phyloP scores from a whole-genome alignment of 768 basidiomycete species.

The Mycena galopus region DNA sequence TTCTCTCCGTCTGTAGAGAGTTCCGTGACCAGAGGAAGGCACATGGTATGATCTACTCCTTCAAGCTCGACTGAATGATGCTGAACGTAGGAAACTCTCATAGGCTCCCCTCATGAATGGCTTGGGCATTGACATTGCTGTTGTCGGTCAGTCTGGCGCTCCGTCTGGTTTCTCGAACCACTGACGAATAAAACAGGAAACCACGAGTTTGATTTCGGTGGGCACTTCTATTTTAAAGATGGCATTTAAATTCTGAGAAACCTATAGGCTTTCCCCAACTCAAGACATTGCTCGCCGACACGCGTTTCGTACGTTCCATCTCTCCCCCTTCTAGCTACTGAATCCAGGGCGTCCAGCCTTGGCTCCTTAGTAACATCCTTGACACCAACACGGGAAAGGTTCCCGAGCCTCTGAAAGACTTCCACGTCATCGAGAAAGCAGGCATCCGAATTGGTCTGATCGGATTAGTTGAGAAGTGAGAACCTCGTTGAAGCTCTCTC shows the following conservation, averaged over 20 bases:
- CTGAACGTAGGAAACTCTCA: conserved; percentile 15
- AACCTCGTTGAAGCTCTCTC: conserved; percentile 41
- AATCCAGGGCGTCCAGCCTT: conserved; percentile 56
- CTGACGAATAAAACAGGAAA: conserved; percentile 57
- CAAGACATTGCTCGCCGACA: conserved; percentile 63
- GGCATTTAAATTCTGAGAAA: conserved; percentile 35
- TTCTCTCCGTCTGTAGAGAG: conserved; percentile 77
- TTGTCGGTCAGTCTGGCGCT: conserved; percentile 60
- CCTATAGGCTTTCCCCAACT: conserved; percentile 64
- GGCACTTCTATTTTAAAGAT: conserved; percentile 23
- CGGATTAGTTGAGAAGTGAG: conserved; percentile 75
- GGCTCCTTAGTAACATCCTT: conserved; percentile 76
- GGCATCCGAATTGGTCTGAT: conserved; percentile 74
- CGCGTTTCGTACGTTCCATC: conserved; percentile 61
- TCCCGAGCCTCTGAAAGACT: conserved; percentile 64
- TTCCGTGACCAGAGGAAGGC: conserved; percentile 73
- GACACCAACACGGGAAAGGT: conserved; percentile 62
- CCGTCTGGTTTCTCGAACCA: conserved; percentile 8
- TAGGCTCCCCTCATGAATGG: conserved; percentile 74
- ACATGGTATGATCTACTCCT: conserved; percentile 60
- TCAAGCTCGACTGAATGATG: not conserved
- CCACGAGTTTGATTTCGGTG: conserved; percentile 77
- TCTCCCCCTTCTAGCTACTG: not conserved
- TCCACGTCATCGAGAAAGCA: conserved; percentile 63
- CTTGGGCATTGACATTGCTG: conserved; percentile 68